A percentile compares a stretch with the other conserved stretches of the same genome.
Evolutionary conservation across 257 asterid genomes (phyloP).

Genomic region (Misopates orontium): DNA sequence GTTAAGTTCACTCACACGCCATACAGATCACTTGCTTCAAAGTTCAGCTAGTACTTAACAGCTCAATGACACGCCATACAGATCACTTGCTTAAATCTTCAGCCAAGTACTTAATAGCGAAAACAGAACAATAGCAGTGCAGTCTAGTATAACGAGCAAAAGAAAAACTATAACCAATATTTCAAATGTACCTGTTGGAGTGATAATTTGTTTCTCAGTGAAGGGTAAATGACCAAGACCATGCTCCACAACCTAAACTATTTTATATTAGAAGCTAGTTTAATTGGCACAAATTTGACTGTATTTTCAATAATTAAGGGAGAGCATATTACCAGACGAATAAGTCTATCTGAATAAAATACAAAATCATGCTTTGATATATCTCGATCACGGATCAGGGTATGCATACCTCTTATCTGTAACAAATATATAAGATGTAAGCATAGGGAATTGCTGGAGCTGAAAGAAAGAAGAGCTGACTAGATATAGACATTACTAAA

Average conservation of each 20-base stretch:
- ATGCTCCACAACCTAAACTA: slow-evolving; percentile 92
- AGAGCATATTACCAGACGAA: slow-evolving; percentile 77
- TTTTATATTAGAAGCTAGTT: not conserved
- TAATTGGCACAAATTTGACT: slow-evolving; percentile 13
- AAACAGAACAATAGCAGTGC: slow-evolving; percentile 5
- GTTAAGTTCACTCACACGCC: not conserved
- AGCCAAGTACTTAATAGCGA: slow-evolving; percentile 13
- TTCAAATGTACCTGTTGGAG: slow-evolving; percentile 78
- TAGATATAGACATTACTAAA: not conserved
- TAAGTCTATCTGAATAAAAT: slow-evolving; percentile 96
- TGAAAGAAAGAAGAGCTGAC: slow-evolving; percentile 12
- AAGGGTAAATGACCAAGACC: slow-evolving; percentile 98
- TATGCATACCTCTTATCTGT: slow-evolving; percentile 99
- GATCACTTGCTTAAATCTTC: not conserved
- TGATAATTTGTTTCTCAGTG: slow-evolving; percentile 92
- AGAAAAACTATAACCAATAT: not conserved
- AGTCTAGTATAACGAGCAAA: no score
- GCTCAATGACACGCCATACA: not conserved
- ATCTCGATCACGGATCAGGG: slow-evolving; percentile 87
- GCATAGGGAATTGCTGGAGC: slow-evolving; percentile 4
- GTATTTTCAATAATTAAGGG: slow-evolving; percentile 15
- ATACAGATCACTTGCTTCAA: not conserved
- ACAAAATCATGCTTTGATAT: slow-evolving; percentile 96
- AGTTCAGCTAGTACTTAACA: slow-evolving; percentile 8
- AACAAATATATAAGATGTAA: slow-evolving; percentile 31